Conservation (phyloP, 2,329 filamentous ascomycete genomes). For the Incumbomyces lentus region DNA sequence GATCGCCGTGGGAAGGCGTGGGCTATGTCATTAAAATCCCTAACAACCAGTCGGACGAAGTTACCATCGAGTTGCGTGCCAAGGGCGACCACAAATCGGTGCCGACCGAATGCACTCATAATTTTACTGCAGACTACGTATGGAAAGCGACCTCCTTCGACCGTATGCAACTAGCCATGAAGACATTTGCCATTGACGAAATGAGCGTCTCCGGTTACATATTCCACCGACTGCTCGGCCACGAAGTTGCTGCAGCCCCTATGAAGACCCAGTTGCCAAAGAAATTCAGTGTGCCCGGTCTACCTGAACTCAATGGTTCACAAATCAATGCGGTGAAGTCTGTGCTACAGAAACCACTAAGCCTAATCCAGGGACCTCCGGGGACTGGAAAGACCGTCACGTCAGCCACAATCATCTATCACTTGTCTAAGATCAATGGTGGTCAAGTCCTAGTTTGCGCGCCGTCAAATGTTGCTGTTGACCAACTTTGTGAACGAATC, state of each 20-base stretch:
- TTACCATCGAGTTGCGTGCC: slow-evolving; percentile 85
- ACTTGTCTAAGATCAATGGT: slow-evolving; percentile 87
- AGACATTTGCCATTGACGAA: slow-evolving; percentile 95
- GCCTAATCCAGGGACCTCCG: slow-evolving; percentile 90
- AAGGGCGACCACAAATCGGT: slow-evolving; percentile 94
- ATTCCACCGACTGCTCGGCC: slow-evolving; percentile 90
- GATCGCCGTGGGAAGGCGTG: slow-evolving; percentile 89
- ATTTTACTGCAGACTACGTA: slow-evolving; percentile 97
- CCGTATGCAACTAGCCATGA: slow-evolving; percentile 98
- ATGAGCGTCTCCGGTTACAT: slow-evolving; percentile 98
- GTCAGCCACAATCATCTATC: slow-evolving; percentile 96
- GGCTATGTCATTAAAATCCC: slow-evolving; percentile 99
- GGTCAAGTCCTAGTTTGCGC: slow-evolving; percentile 94
- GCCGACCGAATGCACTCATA: slow-evolving; percentile 90
- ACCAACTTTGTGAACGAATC: slow-evolving; percentile 94
- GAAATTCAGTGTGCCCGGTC: slow-evolving; percentile 89
- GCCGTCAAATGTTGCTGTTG: slow-evolving; percentile 95
- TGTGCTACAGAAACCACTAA: slow-evolving; percentile 84
- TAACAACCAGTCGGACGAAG: slow-evolving; percentile 97
- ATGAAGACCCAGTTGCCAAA: slow-evolving; percentile 94
- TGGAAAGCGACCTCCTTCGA: slow-evolving; percentile 99
- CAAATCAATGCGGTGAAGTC: slow-evolving; percentile 95
- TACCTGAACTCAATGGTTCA: slow-evolving; percentile 89
- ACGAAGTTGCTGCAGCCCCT: slow-evolving; percentile 85
- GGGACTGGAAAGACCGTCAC: slow-evolving; percentile 98